Percentiles rank a stretch among this genome's conserved stretches.
phyloP scores from a whole-genome alignment of 2,329 filamentous ascomycete genomes.

The Sarocladium oryzae region DNA sequence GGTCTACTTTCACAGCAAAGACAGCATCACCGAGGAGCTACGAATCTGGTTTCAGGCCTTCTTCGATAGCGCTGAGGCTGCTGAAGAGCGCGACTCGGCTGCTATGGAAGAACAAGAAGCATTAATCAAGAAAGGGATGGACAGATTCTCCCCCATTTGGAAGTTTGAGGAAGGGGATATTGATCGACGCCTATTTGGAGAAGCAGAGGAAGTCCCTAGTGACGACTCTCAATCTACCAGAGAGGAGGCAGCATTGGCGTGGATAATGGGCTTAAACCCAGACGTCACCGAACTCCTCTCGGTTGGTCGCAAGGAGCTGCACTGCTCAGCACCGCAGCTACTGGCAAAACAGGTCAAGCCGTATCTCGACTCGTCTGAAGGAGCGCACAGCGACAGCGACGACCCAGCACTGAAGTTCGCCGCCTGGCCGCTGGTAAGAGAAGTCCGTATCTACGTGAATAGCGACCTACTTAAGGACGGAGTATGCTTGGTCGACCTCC shows the following conservation, averaged over 20 bases:
- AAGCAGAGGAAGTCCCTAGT: no score
- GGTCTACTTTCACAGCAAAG: conserved; percentile 15
- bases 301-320: neutral
- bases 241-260: neutral
- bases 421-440: conserved; percentile 29
- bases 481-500: conserved; percentile 45
- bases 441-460: conserved; percentile 36
- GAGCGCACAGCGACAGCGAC: neutral
- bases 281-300: conserved; percentile 9
- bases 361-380: conserved; percentile 21
- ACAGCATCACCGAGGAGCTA: conserved; percentile 14
- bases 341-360: conserved; percentile 18
- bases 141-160: conserved; percentile 20
- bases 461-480: conserved; percentile 39
- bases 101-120: neutral
- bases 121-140: conserved; percentile 13
- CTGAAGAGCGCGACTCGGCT: neutral
- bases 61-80: neutral
- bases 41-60: conserved; percentile 15
- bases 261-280: conserved; percentile 7
- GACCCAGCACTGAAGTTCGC: conserved; percentile 16
- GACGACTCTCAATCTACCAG: no score
- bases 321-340: neutral
- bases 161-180: conserved; percentile 10
- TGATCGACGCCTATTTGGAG: no score